Conservation (phyloP, 305 asterid genomes). For the Withania somnifera region DNA sequence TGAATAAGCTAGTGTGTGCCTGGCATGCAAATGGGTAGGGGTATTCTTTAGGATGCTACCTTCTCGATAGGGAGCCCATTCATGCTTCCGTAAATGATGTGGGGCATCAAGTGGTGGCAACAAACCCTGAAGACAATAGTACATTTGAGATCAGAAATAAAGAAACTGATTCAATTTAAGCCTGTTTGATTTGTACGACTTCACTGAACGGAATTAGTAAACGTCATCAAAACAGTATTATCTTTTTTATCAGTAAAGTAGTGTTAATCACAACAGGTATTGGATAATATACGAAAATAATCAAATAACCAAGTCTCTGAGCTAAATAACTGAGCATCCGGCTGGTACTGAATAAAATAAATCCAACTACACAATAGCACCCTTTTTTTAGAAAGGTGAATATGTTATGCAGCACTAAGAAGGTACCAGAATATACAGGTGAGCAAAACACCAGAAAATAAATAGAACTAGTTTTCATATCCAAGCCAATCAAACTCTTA, state of each 20-base stretch:
- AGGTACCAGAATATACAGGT: background rate
- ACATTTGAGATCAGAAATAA: background rate
- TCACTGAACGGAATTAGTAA: background rate
- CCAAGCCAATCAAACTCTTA: background rate
- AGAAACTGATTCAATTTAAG: background rate
- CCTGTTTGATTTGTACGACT: background rate
- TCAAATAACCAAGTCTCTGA: background rate
- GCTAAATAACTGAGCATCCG: background rate
- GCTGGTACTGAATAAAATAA: background rate
- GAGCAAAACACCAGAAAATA: background rate
- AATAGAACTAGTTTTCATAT: background rate
- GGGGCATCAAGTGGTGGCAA: conserved; percentile 97
- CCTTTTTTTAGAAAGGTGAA: background rate
- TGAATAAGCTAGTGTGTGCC: background rate
- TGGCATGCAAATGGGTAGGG: background rate
- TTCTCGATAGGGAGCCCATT: conserved; percentile 96
- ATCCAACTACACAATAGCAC: background rate
- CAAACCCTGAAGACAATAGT: conserved; percentile 47
- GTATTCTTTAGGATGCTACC: conserved; percentile 32
- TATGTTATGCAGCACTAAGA: background rate
- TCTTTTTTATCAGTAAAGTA: background rate
- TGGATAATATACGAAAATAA: background rate
- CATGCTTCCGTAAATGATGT: conserved; percentile 92
- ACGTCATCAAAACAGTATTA: background rate
- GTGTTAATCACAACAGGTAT: background rate